Evolutionary conservation across 2,329 filamentous ascomycete genomes (phyloP), one percentile per base, ranked within the genome.

Genomic region (Xylaria sp.): DNA sequence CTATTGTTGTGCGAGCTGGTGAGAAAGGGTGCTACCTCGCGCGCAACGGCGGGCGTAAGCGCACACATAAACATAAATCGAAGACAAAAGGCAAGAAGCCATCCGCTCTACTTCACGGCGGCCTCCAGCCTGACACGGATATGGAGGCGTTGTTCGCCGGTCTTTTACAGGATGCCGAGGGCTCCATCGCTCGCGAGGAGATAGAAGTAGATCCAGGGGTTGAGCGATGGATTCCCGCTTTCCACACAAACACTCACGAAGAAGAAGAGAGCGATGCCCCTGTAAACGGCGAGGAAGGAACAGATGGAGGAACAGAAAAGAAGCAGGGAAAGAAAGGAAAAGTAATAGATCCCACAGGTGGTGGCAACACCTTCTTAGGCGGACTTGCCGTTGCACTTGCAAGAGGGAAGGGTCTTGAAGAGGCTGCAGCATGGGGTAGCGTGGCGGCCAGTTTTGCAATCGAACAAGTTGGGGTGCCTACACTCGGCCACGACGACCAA

Each of bases 341-440:
- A 61, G 92, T 97, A 1, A 79, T 95, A n/a, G 95, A 98, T 76
- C 94, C 94, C 0, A 98, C 95, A 0, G 95, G 95, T 9, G 95
- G 93, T 19, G 95, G 95, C 0, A 99, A 99, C 76, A 89, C 91
- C 0, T 98, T 97, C 71, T 81, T 97, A 23, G 84, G 84, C 21
- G 84, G 84, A n/a, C 69, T 88, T 49, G 79, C 82, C 0, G 80
- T 88, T 12, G 87, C 82, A 1, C 77, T 90, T 68, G 88, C 82
- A 33, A 79, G 89, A 55, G 87, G 86, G 1, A 80, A 84, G 68
- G 73, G 76, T 25, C 80, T 91, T 42, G 86, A 89, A 63, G 88
- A 92, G 70, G 93, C 92, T 4, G 88, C 91, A 4, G 82, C 86
- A 0, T 94, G 90, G 87, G 95, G 89, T 4, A 90, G 87, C 47